Conservation (phyloP, 73 alveolate genomes). For the Blepharisma stoltei region DNA sequence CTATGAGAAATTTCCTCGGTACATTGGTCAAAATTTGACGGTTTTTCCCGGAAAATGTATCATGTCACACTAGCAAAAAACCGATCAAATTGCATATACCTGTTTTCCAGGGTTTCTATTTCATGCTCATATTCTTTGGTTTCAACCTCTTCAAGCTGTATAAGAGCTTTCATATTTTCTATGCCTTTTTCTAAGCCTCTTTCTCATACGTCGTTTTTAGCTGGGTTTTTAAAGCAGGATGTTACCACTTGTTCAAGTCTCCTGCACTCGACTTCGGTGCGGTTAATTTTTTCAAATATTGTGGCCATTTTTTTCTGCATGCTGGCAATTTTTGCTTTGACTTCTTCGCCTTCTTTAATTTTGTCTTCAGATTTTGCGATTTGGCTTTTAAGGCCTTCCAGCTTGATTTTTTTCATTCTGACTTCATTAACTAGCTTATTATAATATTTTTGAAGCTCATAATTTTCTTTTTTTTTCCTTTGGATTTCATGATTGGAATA, state of each 20-base stretch:
- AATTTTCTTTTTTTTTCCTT: constrained; percentile 19
- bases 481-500: constrained; percentile 7
- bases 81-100: too few species aligned
- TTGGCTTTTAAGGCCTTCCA: constrained; percentile 21
- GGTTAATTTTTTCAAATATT: constrained; percentile 52
- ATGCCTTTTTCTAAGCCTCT: constrained; percentile 45
- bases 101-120: constrained; percentile 29
- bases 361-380: constrained; percentile 29
- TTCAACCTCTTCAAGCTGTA: constrained; percentile 34
- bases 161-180: constrained; percentile 45
- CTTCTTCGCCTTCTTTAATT: constrained; percentile 33
- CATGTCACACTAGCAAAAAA: too few species aligned
- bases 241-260: constrained; percentile 44
- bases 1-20: too few species aligned
- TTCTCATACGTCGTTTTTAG: constrained; percentile 53
- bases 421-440: background rate
- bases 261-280: constrained; percentile 55
- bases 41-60: too few species aligned
- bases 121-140: constrained; percentile 31
- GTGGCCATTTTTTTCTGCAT: constrained; percentile 38
- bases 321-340: constrained; percentile 30
- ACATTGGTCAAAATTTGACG: too few species aligned
- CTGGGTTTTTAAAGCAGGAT: constrained; percentile 49
- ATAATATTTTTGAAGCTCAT: constrained; percentile 9
- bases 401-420: background rate